phyloP scores from a whole-genome alignment of 2,329 filamentous ascomycete species.

The Diplodia corticola region DNA sequence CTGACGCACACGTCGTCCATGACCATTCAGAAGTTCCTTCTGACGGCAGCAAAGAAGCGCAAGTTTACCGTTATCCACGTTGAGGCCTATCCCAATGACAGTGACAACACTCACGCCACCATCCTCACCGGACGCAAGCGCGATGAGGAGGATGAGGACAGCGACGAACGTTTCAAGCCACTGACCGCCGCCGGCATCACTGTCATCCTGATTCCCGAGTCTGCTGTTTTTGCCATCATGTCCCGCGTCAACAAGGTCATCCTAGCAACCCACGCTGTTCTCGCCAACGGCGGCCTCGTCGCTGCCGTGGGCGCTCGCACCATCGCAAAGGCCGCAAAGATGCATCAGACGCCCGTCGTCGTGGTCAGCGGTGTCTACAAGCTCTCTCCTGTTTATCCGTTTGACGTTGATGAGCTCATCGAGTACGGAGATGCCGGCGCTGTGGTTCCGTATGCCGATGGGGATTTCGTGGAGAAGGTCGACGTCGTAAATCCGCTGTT shows the following conservation, averaged over 20 bases:
- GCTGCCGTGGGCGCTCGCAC: conserved; percentile 80
- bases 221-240: conserved; percentile 90
- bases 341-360: conserved; percentile 80
- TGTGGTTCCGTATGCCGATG: conserved; percentile 76
- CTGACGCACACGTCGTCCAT: conserved; percentile 83
- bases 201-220: conserved; percentile 81
- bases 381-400: conserved; percentile 85
- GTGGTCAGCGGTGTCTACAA: conserved; percentile 92
- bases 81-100: conserved; percentile 70
- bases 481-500: conserved; percentile 77
- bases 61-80: conserved; percentile 89
- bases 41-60: conserved; percentile 82
- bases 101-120: conserved; percentile 62
- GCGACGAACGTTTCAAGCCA: conserved; percentile 68
- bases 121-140: conserved; percentile 57
- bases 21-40: conserved; percentile 85
- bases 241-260: conserved; percentile 94
- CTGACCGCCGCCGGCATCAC: conserved; percentile 75
- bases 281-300: conserved; percentile 84
- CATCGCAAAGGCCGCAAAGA: conserved; percentile 81
- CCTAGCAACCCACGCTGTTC: conserved; percentile 80
- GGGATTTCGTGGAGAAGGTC: conserved; percentile 73
- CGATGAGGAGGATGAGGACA: conserved; percentile 50
- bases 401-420: conserved; percentile 76
- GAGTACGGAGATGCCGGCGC: conserved; percentile 82